These are phyloP conservation scores for Tolypocladium ophioglossoides DNA, from an alignment of 2,329 filamentous ascomycete species.

Conservation along the genomic window DNA sequence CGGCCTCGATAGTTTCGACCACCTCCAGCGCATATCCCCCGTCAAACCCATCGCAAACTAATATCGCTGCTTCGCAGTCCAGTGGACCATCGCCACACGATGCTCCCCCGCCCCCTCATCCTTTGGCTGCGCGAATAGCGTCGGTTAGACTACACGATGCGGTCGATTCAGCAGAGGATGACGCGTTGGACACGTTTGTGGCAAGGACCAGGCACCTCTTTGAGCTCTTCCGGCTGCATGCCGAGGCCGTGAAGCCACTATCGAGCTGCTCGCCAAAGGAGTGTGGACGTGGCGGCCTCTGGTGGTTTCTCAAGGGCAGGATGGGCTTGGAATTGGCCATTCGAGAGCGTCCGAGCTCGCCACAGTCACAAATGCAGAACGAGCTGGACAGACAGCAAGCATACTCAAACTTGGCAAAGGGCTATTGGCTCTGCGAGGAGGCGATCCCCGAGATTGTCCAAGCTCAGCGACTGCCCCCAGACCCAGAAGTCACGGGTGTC, in stretches of 20 bases:
- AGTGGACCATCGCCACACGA: constrained; percentile 15
- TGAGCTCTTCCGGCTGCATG: constrained; percentile 66
- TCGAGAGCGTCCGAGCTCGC: constrained; percentile 44
- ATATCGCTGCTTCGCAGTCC: constrained; percentile 10
- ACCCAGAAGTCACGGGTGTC: constrained; percentile 39
- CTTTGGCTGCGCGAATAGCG: constrained; percentile 18
- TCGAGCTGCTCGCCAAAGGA: constrained; percentile 52
- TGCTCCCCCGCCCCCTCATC: constrained; percentile 7
- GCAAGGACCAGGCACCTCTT: constrained; percentile 62
- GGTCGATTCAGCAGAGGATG: constrained; percentile 40
- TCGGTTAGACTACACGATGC: constrained; percentile 32
- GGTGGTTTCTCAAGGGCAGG: constrained; percentile 86
- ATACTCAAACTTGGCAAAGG: constrained; percentile 76
- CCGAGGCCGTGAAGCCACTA: constrained; percentile 61
- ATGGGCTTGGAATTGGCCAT: constrained; percentile 64
- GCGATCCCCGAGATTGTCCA: constrained; percentile 38
- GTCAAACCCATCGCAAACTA: constrained; percentile 6
- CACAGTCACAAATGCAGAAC: constrained; percentile 42
- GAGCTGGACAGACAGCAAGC: constrained; percentile 59
- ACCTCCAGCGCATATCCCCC: constrained; percentile 18
- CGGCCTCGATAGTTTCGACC: constrained; percentile 23
- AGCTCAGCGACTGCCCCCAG: constrained; percentile 28
- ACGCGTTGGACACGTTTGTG: constrained; percentile 60
- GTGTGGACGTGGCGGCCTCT: constrained; percentile 63
- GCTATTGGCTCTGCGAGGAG: constrained; percentile 65